Conservation (phyloP, 2,329 filamentous ascomycete genomes). For the Mycogone perniciosa region DNA sequence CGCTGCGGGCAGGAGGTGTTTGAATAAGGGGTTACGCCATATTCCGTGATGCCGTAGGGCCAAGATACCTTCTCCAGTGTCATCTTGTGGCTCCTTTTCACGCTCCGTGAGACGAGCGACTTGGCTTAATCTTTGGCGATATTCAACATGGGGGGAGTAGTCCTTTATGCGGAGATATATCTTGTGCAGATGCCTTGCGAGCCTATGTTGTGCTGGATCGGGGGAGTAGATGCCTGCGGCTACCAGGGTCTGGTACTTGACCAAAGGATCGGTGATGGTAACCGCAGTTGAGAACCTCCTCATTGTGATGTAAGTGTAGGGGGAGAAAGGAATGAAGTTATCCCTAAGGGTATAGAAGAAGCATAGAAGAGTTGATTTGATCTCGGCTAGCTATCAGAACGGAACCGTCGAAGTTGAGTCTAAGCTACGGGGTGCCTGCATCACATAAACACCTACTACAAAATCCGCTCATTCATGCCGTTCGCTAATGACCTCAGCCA, state of each 20-base stretch:
- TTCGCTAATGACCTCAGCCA: no score
- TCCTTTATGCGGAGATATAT: slow-evolving; percentile 71
- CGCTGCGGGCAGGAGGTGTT: slow-evolving; percentile 50
- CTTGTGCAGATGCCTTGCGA: slow-evolving; percentile 71
- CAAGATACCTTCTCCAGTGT: slow-evolving; percentile 32
- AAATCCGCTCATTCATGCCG: no score
- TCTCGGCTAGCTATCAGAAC: no score
- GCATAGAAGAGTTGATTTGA: no score
- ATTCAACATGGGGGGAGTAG: slow-evolving; percentile 67
- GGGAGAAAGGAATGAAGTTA: not conserved
- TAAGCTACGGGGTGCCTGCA: no score
- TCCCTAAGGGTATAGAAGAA: not conserved
- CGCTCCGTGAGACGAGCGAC: slow-evolving; percentile 43
- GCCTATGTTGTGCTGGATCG: slow-evolving; percentile 64
- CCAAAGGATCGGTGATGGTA: slow-evolving; percentile 64
- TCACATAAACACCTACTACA: no score
- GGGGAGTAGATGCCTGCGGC: slow-evolving; percentile 60
- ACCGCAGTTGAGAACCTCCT: slow-evolving; percentile 42
- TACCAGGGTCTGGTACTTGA: slow-evolving; percentile 68
- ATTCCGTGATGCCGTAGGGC: slow-evolving; percentile 50
- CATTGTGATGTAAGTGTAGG: slow-evolving; percentile 16
- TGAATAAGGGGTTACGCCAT: slow-evolving; percentile 52
- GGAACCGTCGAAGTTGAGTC: no score
- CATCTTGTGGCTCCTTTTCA: slow-evolving; percentile 21
- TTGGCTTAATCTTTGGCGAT: slow-evolving; percentile 57